phyloP scores from a whole-genome alignment of 257 asterid species.

The Penstemon eatonii region DNA sequence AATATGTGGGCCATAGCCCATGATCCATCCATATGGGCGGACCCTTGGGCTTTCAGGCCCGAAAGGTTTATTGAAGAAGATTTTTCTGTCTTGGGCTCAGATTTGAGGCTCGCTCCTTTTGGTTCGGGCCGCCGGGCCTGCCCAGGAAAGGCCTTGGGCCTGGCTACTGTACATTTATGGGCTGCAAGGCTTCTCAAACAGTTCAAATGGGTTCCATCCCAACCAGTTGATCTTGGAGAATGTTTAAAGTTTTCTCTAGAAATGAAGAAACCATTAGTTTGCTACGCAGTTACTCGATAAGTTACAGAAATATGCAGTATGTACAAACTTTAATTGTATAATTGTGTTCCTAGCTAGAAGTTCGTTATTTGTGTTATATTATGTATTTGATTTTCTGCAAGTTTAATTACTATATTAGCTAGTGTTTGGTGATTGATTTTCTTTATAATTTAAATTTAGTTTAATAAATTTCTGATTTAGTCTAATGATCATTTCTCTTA shows the following conservation, averaged over 20 bases:
- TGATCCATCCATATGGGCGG: constrained; percentile 55
- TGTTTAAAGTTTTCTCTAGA: constrained; percentile 53
- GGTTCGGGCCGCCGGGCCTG: constrained; percentile 73
- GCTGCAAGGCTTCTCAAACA: constrained; percentile 54
- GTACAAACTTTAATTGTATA: not conserved
- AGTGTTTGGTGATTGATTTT: no score
- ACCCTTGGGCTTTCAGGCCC: constrained; percentile 58
- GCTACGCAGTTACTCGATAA: constrained; percentile 29
- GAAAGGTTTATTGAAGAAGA: constrained; percentile 53
- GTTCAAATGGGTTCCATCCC: constrained; percentile 49
- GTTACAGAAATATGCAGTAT: not conserved
- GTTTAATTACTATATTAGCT: no score
- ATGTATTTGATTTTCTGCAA: no score
- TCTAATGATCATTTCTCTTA: no score
- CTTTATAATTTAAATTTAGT: no score
- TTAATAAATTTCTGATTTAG: no score
- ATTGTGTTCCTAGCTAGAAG: no score
- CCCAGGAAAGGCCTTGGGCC: constrained; percentile 63
- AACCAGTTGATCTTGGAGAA: constrained; percentile 46
- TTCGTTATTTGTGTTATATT: no score
- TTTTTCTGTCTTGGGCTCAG: constrained; percentile 65
- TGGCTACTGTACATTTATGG: constrained; percentile 61
- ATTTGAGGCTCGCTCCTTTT: constrained; percentile 77
- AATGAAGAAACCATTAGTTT: constrained; percentile 48
- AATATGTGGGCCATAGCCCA: constrained; percentile 82